Base-by-base conservation (phyloP, 257 asterid species). In the Lycium barbarum region DNA sequence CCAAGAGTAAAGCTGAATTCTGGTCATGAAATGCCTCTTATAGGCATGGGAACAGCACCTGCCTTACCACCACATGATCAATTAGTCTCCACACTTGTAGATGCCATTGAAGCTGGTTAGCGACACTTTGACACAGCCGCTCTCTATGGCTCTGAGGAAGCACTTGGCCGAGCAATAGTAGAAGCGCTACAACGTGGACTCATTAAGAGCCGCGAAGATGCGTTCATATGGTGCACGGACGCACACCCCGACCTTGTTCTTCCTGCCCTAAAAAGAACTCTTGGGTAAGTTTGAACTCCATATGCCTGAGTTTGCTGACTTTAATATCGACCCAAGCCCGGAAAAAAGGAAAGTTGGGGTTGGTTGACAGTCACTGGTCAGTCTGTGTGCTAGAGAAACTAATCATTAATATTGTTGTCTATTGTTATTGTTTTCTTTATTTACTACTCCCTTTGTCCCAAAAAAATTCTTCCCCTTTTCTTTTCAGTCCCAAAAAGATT, bases 51-150 rank as follows among this genome's bases (percentile, higher is more conserved):
- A 58, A 80, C 68, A 35, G 72, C 18, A 10, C 8, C 85, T 47
- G 84, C 91, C 0, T 4, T 11, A 81, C 94, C 90, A 45, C 86
- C 90, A 43, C 1, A 45, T 6, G 91, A 92, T 8, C 70, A 91
- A 71, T 83, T 92, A n/a, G 57, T 58, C 35, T 72, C 90, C 18
- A 84, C 62, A 58, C 38, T 89, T 17, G 1, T 89, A 5, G 90
- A 87, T 0, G 93, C 91, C 45, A 82, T 91, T 7, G 86, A 89
- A 63, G 74, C 84, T 15, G 94, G 93, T 0, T 90, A 91, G 84
- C 91, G 93, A 71, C 95, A 92, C 85, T 26, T 92, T 22, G 95
- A 92, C 89, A 92, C 95, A 0, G 93, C 94, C 2, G 14, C 91
- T 18, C 2, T 1, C 18, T 91, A 92, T 66, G 91, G 91, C 13